A percentile compares a stretch with the other conserved stretches of the same genome.
Conservation (phyloP, 2,329 filamentous ascomycete species). For the Trichoderma hamatum region DNA sequence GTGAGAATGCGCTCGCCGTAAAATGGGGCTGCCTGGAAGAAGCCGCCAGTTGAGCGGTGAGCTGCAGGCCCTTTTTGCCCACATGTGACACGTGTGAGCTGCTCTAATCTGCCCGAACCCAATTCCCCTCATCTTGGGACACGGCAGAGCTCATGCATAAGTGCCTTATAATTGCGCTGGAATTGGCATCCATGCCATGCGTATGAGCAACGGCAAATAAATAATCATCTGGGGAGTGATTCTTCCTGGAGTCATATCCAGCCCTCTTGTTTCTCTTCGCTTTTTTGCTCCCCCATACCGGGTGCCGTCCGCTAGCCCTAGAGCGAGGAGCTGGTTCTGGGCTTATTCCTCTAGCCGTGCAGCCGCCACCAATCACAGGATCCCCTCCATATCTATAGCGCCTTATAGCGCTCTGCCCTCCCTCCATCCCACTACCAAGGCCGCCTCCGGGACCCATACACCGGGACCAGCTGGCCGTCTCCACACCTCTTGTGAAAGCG, state of each 20-base stretch:
- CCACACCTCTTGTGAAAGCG: conserved; percentile 26
- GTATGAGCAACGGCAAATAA: neutral
- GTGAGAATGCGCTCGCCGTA: neutral
- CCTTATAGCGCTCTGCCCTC: conserved; percentile 9
- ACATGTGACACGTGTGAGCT: conserved; percentile 27
- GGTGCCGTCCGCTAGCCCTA: conserved; percentile 22
- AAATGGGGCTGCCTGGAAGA: neutral
- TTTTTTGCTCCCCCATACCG: neutral
- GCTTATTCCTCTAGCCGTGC: conserved; percentile 6
- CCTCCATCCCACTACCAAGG: conserved; percentile 8
- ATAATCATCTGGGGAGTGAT: neutral
- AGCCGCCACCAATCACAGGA: conserved; percentile 19
- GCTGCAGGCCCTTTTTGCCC: conserved; percentile 16
- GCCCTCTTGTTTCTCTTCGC: neutral
- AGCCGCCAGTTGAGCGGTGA: conserved; percentile 19
- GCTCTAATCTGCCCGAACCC: conserved; percentile 13
- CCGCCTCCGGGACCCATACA: conserved; percentile 19
- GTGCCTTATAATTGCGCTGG: conserved; percentile 14
- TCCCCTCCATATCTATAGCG: conserved; percentile 5
- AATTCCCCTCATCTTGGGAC: conserved; percentile 20
- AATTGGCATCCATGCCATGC: neutral
- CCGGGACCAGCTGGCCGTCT: conserved; percentile 26
- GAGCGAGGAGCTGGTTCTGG: conserved; percentile 8
- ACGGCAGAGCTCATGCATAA: conserved; percentile 17
- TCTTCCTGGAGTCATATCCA: neutral